A percentile compares a stretch with the other conserved stretches of the same genome.
phyloP scores from a whole-genome alignment of 2,329 filamentous ascomycete species.

The Nothophoma quercina region DNA sequence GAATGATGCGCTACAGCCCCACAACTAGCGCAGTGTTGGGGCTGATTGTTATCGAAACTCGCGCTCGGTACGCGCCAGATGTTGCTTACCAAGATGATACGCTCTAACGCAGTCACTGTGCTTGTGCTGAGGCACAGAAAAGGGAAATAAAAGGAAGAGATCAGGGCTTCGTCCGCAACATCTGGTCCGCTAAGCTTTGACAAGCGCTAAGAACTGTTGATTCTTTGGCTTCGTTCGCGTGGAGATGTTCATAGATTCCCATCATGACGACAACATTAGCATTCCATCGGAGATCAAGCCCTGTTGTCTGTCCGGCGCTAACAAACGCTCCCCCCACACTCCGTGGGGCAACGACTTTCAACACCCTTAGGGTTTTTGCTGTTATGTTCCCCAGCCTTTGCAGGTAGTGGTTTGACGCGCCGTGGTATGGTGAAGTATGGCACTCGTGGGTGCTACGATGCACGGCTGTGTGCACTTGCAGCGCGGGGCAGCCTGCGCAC shows the following conservation, averaged over 20 bases:
- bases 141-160: neutral
- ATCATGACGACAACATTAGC: conserved; percentile 12
- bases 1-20: neutral
- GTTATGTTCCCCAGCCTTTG: too few relatives aligned
- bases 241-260: conserved; percentile 3
- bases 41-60: conserved; percentile 13
- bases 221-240: conserved; percentile 4
- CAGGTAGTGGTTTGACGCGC: too few relatives aligned
- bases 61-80: conserved; percentile 16
- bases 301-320: conserved; percentile 7
- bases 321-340: neutral
- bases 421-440: too few relatives aligned
- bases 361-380: neutral
- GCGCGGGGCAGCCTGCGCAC: too few relatives aligned
- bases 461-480: too few relatives aligned
- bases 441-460: too few relatives aligned
- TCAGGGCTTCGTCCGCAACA: conserved; percentile 22
- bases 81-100: conserved; percentile 33
- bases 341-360: neutral
- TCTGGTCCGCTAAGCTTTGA: conserved; percentile 23
- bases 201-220: conserved; percentile 6
- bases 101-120: neutral
- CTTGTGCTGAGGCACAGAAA: neutral
- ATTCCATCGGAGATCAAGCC: conserved; percentile 7
- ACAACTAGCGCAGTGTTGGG: neutral